A percentile compares a stretch with the other conserved stretches of the same genome.
phyloP scores from a whole-genome alignment of 768 basidiomycete species.

The Russula abietina region DNA sequence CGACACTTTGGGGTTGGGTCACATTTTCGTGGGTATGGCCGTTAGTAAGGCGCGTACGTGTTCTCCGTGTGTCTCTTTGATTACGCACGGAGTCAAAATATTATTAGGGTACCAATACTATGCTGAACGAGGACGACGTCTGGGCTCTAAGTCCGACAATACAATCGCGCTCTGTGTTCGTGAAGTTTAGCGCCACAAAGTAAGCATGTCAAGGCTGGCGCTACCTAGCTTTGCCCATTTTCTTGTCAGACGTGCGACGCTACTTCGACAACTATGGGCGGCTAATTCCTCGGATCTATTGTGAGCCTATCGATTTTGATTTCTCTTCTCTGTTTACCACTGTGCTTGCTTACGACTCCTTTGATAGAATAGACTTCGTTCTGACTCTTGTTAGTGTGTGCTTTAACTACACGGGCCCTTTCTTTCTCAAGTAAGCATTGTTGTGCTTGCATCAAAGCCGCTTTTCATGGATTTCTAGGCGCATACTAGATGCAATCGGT shows the following conservation, averaged over 20 bases:
- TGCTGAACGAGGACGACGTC: slow-evolving; percentile 64
- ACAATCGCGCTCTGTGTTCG: slow-evolving; percentile 60
- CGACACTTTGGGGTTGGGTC: slow-evolving; percentile 62
- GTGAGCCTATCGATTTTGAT: slow-evolving; percentile 4
- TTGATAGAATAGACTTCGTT: slow-evolving; percentile 46
- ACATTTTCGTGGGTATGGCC: slow-evolving; percentile 70
- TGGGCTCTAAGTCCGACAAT: slow-evolving; percentile 65
- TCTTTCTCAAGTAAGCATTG: slow-evolving; percentile 59
- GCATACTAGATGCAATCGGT: slow-evolving; percentile 55
- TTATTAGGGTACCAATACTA: slow-evolving; percentile 39
- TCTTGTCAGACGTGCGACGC: slow-evolving; percentile 30
- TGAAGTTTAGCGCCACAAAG: slow-evolving; percentile 36
- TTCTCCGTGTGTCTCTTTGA: neutral
- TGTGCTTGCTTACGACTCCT: neutral
- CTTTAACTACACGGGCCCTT: slow-evolving; percentile 77
- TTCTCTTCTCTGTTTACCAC: neutral
- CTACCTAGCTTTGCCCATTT: neutral
- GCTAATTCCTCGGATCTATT: slow-evolving; percentile 45
- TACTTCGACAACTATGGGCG: slow-evolving; percentile 40
- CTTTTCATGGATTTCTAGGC: slow-evolving; percentile 27
- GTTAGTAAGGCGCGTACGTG: slow-evolving; percentile 45
- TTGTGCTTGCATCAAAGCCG: neutral
- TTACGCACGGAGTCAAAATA: neutral
- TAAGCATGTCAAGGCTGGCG: neutral
- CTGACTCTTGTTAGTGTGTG: slow-evolving; percentile 64